Evolutionary conservation across 2,329 filamentous ascomycete genomes (phyloP).

Genomic region (Sporothrix euskadiensis): DNA sequence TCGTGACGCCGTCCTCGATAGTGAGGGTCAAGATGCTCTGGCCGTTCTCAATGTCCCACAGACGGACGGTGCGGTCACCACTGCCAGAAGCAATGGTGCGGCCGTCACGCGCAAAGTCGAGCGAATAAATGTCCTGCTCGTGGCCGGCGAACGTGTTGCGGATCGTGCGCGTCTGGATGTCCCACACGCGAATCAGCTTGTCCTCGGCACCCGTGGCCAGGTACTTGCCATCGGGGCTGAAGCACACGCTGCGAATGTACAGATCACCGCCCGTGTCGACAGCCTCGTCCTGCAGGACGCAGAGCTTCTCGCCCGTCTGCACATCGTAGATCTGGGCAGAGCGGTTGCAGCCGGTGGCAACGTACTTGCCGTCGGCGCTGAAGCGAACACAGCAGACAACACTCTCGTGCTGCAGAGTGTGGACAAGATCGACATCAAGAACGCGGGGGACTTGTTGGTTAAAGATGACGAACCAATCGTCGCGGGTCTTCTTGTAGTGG

Average conservation of each 20-base stretch:
- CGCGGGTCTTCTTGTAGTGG: conserved; percentile 82
- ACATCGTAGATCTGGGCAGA: conserved; percentile 99
- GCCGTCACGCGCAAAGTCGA: conserved; percentile 92
- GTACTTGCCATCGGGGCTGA: conserved; percentile 92
- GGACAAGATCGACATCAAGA: conserved; percentile 89
- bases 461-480: conserved; percentile 96
- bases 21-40: conserved; percentile 80
- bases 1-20: conserved; percentile 96
- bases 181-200: conserved; percentile 97
- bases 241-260: conserved; percentile 97
- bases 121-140: conserved; percentile 96
- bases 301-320: conserved; percentile 79
- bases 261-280: conserved; percentile 88
- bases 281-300: conserved; percentile 83
- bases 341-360: conserved; percentile 94
- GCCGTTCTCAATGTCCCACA: conserved; percentile 92
- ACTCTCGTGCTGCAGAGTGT: conserved; percentile 89
- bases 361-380: conserved; percentile 91
- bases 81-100: conserved; percentile 93
- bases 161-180: conserved; percentile 80
- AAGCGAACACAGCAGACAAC: conserved; percentile 98
- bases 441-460: conserved; percentile 87
- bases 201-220: conserved; percentile 96
- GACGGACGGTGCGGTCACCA: conserved; percentile 88
- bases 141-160: conserved; percentile 94